Conservation (phyloP, 176 grass and related monocot genomes). For the Calamus simplicifolius region DNA sequence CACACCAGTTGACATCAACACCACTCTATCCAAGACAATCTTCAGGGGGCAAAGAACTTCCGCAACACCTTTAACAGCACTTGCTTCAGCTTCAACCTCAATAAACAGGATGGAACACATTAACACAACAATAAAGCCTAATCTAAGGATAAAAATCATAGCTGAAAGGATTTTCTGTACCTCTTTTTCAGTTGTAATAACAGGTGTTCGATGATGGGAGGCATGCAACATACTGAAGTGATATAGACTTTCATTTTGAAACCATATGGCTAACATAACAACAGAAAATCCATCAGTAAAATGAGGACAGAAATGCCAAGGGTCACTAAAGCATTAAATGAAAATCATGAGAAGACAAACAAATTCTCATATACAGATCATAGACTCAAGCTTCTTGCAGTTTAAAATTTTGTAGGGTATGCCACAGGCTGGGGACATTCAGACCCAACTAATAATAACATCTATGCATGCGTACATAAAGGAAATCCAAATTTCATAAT, state of each 20-base stretch:
- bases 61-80: slow-evolving; percentile 42
- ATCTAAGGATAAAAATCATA: not conserved
- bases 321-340: no score
- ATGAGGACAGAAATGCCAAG: not conserved
- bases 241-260: slow-evolving; percentile 89
- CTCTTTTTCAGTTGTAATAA: slow-evolving; percentile 55
- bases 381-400: no score
- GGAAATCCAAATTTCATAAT: no score
- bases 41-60: slow-evolving; percentile 58
- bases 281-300: not conserved
- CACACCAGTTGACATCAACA: slow-evolving; percentile 92
- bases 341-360: no score
- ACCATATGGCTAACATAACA: slow-evolving; percentile 59
- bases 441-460: no score
- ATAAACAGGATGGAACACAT: slow-evolving; percentile 31
- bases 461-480: no score
- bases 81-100: slow-evolving; percentile 89
- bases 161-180: slow-evolving; percentile 21
- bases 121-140: slow-evolving; percentile 6
- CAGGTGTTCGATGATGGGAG: slow-evolving; percentile 69
- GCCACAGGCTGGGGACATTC: no score
- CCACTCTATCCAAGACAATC: slow-evolving; percentile 78
- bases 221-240: slow-evolving; percentile 98
- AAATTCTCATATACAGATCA: no score
- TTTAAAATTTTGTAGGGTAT: no score